phyloP scores from a whole-genome alignment of 73 alveolate genomes.

The Symbiodinium pilosum region DNA sequence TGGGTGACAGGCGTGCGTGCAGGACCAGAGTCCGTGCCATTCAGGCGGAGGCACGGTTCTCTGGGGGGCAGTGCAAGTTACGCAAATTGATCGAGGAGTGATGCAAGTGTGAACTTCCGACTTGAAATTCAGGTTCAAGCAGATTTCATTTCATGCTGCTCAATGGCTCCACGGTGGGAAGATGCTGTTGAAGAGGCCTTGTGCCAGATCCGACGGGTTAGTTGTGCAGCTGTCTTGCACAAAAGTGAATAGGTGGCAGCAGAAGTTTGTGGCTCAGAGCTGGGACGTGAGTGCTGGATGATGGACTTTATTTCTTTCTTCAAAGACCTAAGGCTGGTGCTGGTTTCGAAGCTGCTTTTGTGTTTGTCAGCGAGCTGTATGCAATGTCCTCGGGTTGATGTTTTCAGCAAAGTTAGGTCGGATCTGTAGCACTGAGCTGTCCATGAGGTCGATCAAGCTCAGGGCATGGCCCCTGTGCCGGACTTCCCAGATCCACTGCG shows the following conservation, averaged over 20 bases:
- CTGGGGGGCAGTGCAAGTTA: too few species aligned
- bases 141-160: constrained; percentile 47
- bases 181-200: constrained; percentile 78
- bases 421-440: too few species aligned
- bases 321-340: constrained; percentile 31
- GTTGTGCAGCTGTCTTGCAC: not conserved
- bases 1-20: not conserved
- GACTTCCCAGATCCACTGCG: not conserved
- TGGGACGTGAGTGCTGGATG: not conserved
- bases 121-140: constrained; percentile 39
- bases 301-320: not conserved
- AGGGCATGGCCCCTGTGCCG: constrained; percentile 69
- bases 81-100: too few species aligned
- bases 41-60: not conserved
- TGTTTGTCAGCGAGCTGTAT: constrained; percentile 80
- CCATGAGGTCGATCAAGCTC: constrained; percentile 68
- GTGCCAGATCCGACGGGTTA: not conserved
- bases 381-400: not conserved
- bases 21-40: not conserved
- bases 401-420: not conserved
- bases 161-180: constrained; percentile 90
- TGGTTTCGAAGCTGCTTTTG: constrained; percentile 83
- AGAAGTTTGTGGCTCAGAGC: not conserved
- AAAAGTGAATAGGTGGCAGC: constrained; percentile 21
- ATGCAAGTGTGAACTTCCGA: too few species aligned